These are phyloP conservation scores for Chalara sp. DNA, from an alignment of 2,329 filamentous ascomycete genomes.

Conservation along the genomic window DNA sequence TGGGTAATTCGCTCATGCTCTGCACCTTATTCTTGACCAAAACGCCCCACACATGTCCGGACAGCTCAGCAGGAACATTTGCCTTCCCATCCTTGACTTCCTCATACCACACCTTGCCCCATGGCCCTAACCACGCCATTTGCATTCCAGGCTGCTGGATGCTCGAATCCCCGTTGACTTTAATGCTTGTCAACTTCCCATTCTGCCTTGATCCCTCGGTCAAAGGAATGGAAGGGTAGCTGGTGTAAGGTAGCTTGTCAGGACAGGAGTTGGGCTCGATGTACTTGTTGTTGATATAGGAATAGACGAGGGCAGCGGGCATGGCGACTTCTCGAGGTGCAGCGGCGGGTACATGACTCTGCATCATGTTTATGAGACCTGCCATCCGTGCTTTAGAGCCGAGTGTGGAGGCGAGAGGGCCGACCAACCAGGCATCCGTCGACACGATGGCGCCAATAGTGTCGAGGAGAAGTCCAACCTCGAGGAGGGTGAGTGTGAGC, in stretches of 20 bases:
- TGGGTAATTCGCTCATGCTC: constrained; percentile 13
- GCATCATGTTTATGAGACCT: constrained; percentile 34
- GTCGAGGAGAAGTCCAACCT: constrained; percentile 28
- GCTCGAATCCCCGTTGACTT: constrained; percentile 18
- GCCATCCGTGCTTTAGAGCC: constrained; percentile 30
- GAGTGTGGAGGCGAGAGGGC: constrained; percentile 26
- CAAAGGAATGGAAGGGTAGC: constrained; percentile 21
- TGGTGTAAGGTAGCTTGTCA: constrained; percentile 6
- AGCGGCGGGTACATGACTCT: constrained; percentile 27
- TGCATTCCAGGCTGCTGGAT: constrained; percentile 19
- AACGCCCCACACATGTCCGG: constrained; percentile 31
- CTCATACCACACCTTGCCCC: constrained; percentile 29
- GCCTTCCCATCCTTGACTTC: constrained; percentile 18
- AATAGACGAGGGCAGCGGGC: constrained; percentile 27
- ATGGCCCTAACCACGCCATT: constrained; percentile 32
- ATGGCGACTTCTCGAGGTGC: constrained; percentile 29
- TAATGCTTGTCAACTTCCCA: constrained; percentile 11
- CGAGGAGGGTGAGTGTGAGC: constrained; percentile 19
- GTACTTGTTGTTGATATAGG: constrained; percentile 26
- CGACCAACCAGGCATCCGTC: constrained; percentile 29
- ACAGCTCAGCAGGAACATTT: constrained; percentile 26
- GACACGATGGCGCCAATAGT: constrained; percentile 20
- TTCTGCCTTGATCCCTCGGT: constrained; percentile 7
- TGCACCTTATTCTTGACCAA: constrained; percentile 22
- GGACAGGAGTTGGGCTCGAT: constrained; percentile 22